Base-by-base conservation (phyloP, 2,329 filamentous ascomycete genomes). In the Rosellinia necatrix region DNA sequence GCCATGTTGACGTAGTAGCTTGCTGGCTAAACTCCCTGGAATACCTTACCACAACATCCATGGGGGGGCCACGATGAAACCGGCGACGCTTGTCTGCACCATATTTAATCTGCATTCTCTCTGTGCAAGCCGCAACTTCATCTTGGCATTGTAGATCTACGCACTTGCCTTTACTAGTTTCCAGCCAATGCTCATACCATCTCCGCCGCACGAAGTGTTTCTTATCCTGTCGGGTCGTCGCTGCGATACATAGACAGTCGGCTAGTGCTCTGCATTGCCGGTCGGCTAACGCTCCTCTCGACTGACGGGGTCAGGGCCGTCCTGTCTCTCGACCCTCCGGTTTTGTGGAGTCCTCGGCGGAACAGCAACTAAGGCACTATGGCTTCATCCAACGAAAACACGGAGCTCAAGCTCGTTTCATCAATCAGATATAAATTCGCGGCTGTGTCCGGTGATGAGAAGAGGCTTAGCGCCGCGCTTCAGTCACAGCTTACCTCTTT, bases 401-500 rank as follows among this genome's bases (percentile, higher is more conserved):
- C 68, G 6, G 69, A 70, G 58, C 68, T 70, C n/a, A 69, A 62
- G 61, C 62, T 70, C 51, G 64, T 72, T 22, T 70, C 69, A 8
- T 67, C 69, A 6, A 71, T 71, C 49, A 66, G 70, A 35, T 72
- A 68, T 50, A 71, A 69, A 42, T 55, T 72, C 15, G 70, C 70
- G 7, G 66, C 62, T 41, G 66, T 66, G 9, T 89, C 92, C 24
- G 89, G 91, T 65, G 87, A 91, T 48, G 93, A 97, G 70, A 80
- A 85, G 60, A 96, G 93, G 75, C 83, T 99, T 1, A 85, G 93
- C 70, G 76, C 85, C 21, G 78, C 94, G 13, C 80, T 99, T 15
- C 85, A 89, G 67, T 86, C 83, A 37, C 97, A 93, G 69, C 79
- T 99, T 22, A 78, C 89, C 3, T 89, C 93, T 0, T 76, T 97